Base-by-base conservation (phyloP, 441 rosid species). In the Breynia disticha region DNA sequence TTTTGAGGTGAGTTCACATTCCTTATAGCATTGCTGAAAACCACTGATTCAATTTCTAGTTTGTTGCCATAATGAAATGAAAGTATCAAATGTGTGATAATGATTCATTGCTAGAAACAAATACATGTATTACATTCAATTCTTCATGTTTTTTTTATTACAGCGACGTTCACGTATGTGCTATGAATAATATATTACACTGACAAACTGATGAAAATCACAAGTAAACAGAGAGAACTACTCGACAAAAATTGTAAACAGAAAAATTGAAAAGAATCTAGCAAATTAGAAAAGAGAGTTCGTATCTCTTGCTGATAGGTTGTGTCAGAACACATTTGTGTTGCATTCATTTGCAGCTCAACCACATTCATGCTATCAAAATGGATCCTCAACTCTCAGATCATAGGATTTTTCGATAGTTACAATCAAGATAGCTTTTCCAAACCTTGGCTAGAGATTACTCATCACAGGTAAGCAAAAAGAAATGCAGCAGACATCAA, bases 391-490 rank as follows among this genome's bases (percentile, higher is more conserved):
- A 52, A 19, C 22, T 41, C 55, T 39, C 47, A 46, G 47, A 57
- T 24, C 32, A 3, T 16, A 28, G 46, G 56, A 16, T 54, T 24
- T 24, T 24, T 32, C 41, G 54, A 59, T 56, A n/a, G 60, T 43
- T 44, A n/a, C 52, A 50, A 58, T 16, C 45, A 65, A 24, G 17
- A 54, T 48, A n/a, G 57, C 71, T 57, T 64, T 48, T n/a, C n/a
- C 19, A 54, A 24, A 44, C 52, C 55, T 45, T 52, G 50, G 22
- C 24, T 16, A 24, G 35, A 38, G 52, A 37, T 32, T 53, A 46
- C 54, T 67, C 66, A 72, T 74, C 76, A 76, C 17, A 57, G 19
- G 53, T 12, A 51, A 50, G 66, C 61, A 61, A 68, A 67, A 43
- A 67, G 63, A 61, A 78, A 62, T 41, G 64, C 63, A 43, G 66